phyloP scores from a whole-genome alignment of 208 protist species.

The Leishmania braziliensis region DNA sequence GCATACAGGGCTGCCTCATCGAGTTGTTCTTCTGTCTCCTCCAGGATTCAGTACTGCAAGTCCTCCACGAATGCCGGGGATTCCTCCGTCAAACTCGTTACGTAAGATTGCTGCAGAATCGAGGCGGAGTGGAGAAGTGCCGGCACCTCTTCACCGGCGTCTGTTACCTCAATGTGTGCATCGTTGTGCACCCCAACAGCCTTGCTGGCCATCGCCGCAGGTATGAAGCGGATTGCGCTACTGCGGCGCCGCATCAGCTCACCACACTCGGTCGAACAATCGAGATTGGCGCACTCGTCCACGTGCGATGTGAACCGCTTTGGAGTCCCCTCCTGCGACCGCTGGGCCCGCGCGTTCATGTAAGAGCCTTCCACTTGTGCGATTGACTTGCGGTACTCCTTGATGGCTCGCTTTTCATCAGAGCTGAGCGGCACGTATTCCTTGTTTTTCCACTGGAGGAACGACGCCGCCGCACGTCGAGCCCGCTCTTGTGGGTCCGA shows the following conservation, averaged over 20 bases:
- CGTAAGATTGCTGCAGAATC: constrained; percentile 26
- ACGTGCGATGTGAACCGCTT: background rate
- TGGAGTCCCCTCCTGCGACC: background rate
- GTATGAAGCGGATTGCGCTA: constrained; percentile 21
- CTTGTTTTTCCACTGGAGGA: constrained; percentile 31
- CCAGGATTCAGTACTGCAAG: background rate
- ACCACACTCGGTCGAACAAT: background rate
- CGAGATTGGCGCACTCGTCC: constrained; percentile 10
- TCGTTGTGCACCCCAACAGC: constrained; percentile 23
- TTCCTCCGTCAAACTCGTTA: background rate
- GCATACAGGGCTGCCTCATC: background rate
- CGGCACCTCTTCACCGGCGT: constrained; percentile 17
- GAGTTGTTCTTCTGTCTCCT: background rate
- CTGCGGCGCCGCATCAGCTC: constrained; percentile 3
- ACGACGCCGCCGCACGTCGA: constrained; percentile 15
- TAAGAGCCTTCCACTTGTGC: constrained; percentile 23
- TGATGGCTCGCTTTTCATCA: constrained; percentile 27
- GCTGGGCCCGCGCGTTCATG: constrained; percentile 22
- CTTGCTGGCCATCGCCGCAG: constrained; percentile 1
- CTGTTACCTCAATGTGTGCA: constrained; percentile 7
- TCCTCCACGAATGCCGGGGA: constrained; percentile 7
- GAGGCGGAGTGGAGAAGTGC: constrained; percentile 20
- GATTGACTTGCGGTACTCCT: constrained; percentile 26
- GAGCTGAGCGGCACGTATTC: constrained; percentile 24
- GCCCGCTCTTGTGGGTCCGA: constrained; percentile 25